phyloP scores from a whole-genome alignment of 2,329 filamentous ascomycete genomes.

The Verticillium dahliae region DNA sequence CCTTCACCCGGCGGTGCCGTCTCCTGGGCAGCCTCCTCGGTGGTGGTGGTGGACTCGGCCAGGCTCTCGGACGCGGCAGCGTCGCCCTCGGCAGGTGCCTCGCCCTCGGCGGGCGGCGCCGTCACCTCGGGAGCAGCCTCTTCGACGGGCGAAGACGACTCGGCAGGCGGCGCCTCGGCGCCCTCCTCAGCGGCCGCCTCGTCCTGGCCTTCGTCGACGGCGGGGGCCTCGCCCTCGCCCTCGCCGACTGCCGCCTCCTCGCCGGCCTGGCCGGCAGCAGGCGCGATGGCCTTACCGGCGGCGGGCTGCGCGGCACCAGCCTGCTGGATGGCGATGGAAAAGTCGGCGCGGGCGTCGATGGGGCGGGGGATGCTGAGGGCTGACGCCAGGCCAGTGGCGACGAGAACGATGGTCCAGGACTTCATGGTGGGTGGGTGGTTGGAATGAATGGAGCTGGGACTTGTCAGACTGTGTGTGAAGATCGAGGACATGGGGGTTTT shows the following conservation, averaged over 20 bases:
- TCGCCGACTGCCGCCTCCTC: slow-evolving; percentile 2
- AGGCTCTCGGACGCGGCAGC: background rate
- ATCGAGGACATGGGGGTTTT: background rate
- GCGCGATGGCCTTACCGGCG: slow-evolving; percentile 3
- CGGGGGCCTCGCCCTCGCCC: slow-evolving; percentile 2
- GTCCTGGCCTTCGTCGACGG: slow-evolving; percentile 7
- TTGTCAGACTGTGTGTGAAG: no score
- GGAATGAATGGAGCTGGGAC: background rate
- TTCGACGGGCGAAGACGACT: background rate
- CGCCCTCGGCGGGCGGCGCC: background rate
- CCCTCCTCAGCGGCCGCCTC: slow-evolving; percentile 1
- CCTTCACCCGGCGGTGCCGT: slow-evolving; percentile 7
- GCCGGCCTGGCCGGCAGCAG: background rate
- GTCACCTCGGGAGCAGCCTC: background rate
- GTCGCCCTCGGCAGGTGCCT: slow-evolving; percentile 1
- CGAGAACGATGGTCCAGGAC: slow-evolving; percentile 18
- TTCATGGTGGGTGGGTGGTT: slow-evolving; percentile 17
- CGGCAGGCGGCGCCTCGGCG: background rate
- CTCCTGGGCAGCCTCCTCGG: slow-evolving; percentile 6
- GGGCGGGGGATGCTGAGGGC: slow-evolving; percentile 17
- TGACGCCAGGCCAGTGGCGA: slow-evolving; percentile 22
- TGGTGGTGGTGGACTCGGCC: background rate
- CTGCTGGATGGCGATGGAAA: background rate
- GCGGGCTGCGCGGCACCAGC: background rate
- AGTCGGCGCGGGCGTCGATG: background rate